These are phyloP conservation scores for Elsinoe ampelina DNA, from an alignment of 2,329 filamentous ascomycete species.

Conservation along the genomic window DNA sequence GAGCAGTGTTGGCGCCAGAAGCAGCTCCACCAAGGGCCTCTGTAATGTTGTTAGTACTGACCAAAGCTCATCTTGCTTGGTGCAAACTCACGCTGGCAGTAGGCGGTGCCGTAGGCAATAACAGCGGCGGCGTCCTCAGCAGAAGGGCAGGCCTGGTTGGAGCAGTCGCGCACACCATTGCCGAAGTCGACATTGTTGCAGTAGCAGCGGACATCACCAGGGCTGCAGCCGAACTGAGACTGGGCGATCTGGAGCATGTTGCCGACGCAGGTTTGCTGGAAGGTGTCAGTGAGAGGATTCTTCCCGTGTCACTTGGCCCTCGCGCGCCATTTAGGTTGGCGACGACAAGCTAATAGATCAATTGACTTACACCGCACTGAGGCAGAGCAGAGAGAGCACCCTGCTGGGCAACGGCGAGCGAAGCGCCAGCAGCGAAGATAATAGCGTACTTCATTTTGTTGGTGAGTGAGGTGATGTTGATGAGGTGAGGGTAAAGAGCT, in stretches of 20 bases:
- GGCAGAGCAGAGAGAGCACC: slow-evolving; percentile 22
- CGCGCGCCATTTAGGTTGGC: background rate
- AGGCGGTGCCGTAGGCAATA: slow-evolving; percentile 27
- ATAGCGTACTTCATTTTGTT: slow-evolving; percentile 28
- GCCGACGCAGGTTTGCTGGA: slow-evolving; percentile 28
- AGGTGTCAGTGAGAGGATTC: background rate
- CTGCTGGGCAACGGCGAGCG: slow-evolving; percentile 26
- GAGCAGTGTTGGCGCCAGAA: slow-evolving; percentile 5
- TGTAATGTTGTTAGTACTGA: slow-evolving; percentile 6
- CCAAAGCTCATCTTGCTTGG: background rate
- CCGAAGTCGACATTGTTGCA: slow-evolving; percentile 29
- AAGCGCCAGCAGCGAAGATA: slow-evolving; percentile 25
- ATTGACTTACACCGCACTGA: slow-evolving; percentile 28
- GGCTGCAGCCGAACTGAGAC: slow-evolving; percentile 24
- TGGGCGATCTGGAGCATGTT: slow-evolving; percentile 28
- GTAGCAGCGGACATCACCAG: slow-evolving; percentile 27
- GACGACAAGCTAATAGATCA: background rate
- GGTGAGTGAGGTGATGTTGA: slow-evolving; percentile 1
- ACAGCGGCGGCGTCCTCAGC: slow-evolving; percentile 21
- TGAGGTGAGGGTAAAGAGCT: slow-evolving; percentile 6
- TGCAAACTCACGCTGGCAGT: slow-evolving; percentile 21
- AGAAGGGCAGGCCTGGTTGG: slow-evolving; percentile 27
- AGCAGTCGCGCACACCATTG: slow-evolving; percentile 32
- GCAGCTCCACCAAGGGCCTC: slow-evolving; percentile 13
- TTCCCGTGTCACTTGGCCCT: background rate